These are phyloP conservation scores for Dendrothele bispora DNA, from an alignment of 768 basidiomycete genomes.

Conservation along the genomic window DNA sequence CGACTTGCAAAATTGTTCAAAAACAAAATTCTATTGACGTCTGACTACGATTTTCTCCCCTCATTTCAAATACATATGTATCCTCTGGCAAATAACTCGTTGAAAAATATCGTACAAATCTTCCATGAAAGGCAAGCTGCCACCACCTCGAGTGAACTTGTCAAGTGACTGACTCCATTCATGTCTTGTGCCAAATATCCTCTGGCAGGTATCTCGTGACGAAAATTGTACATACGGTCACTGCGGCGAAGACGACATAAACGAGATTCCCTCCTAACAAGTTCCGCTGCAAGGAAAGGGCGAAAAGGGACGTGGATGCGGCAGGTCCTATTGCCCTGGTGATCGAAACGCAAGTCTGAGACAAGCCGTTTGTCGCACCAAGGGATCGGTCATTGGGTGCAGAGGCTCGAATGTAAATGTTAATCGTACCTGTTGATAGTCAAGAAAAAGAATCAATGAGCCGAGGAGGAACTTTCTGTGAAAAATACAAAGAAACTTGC, in stretches of 20 bases:
- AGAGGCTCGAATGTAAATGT: conserved; percentile 52
- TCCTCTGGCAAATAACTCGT: too few species aligned
- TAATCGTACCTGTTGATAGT: conserved; percentile 14
- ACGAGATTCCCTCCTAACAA: conserved; percentile 40
- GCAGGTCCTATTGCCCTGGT: conserved; percentile 48
- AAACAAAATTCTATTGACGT: too few species aligned
- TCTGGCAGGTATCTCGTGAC: conserved; percentile 1
- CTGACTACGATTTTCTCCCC: too few species aligned
- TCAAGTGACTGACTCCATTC: too few species aligned
- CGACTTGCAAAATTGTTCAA: too few species aligned
- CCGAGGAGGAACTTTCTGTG: background rate
- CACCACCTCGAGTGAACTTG: too few species aligned
- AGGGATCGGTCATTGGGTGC: conserved; percentile 55
- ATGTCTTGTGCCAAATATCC: too few species aligned
- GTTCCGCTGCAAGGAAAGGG: conserved; percentile 39
- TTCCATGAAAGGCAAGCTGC: too few species aligned
- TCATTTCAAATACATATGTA: too few species aligned
- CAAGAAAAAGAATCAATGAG: background rate
- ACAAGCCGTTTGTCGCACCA: conserved; percentile 55
- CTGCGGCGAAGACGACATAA: conserved; percentile 18
- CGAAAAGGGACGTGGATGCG: conserved; percentile 46
- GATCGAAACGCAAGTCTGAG: conserved; percentile 35
- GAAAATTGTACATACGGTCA: background rate
- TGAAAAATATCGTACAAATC: too few species aligned
- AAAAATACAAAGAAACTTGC: conserved; percentile 20